A percentile compares a stretch with the other conserved stretches of the same genome.
Conservation (phyloP, 495 filamentous ascomycete genomes). For the Cladorrhinum samala region DNA sequence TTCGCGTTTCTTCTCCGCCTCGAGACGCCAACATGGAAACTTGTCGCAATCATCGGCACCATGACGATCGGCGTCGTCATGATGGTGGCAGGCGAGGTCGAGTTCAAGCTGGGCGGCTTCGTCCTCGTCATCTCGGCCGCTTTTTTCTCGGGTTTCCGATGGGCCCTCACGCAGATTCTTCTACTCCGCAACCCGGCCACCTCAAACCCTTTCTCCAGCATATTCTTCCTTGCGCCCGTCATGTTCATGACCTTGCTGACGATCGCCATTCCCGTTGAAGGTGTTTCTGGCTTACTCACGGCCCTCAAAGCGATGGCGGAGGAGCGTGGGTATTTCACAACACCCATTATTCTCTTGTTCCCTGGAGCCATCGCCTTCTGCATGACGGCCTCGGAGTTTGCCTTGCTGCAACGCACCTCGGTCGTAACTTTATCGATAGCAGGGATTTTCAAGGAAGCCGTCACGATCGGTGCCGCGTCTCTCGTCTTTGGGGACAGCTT, state of each 20-base stretch:
- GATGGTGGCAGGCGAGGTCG: constrained; percentile 98
- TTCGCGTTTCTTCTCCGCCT: constrained; percentile 95
- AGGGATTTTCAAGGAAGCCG: constrained; percentile 98
- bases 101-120: constrained; percentile 85
- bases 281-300: constrained; percentile 55
- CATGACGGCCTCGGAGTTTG: constrained; percentile 96
- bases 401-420: constrained; percentile 85
- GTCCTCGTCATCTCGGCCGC: constrained; percentile 85
- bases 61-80: constrained; percentile 96
- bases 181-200: constrained; percentile 92
- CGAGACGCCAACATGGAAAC: constrained; percentile 76
- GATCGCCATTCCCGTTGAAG: constrained; percentile 84
- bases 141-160: constrained; percentile 95
- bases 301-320: constrained; percentile 58
- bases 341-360: constrained; percentile 68
- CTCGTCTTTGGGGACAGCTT: constrained; percentile 85
- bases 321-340: constrained; percentile 54
- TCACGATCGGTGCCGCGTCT: constrained; percentile 87
- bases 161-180: constrained; percentile 94
- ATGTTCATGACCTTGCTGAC: constrained; percentile 83
- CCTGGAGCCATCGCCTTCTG: constrained; percentile 88
- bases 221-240: constrained; percentile 92
- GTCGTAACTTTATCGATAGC: constrained; percentile 96
- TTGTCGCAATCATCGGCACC: constrained; percentile 79
- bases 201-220: constrained; percentile 90